phyloP scores from a whole-genome alignment of 2,329 filamentous ascomycete species.

The Zarea fungicola region DNA sequence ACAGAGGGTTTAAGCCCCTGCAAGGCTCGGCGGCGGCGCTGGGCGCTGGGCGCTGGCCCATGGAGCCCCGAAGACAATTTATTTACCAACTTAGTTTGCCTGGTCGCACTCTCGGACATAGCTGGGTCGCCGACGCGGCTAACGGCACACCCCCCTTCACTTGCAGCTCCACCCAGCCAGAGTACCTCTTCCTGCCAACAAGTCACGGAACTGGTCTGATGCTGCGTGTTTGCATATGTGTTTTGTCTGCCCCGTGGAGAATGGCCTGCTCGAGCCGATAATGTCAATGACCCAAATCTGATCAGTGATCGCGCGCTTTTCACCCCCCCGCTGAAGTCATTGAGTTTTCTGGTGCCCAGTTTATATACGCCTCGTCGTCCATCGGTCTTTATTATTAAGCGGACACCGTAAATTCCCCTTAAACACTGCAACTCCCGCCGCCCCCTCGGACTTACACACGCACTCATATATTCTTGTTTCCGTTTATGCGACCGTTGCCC shows the following conservation, averaged over 20 bases:
- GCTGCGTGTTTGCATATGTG: not conserved
- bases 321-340: conserved; percentile 12
- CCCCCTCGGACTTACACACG: conserved; percentile 6
- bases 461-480: conserved; percentile 1
- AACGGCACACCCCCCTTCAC: conserved; percentile 9
- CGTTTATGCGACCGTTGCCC: not conserved
- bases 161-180: not conserved
- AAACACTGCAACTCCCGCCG: conserved; percentile 9
- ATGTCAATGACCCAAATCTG: conserved; percentile 11
- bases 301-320: conserved; percentile 10
- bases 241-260: not conserved
- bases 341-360: not conserved
- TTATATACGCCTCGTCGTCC: not conserved
- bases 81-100: not conserved
- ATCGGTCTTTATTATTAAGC: conserved; percentile 11
- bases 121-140: conserved; percentile 9
- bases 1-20: no score
- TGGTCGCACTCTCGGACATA: conserved; percentile 13
- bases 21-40: no score
- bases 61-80: not conserved
- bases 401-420: conserved; percentile 9
- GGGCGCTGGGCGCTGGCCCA: conserved; percentile 1
- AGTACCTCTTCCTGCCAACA: not conserved
- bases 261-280: not conserved
- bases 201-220: not conserved